Evolutionary conservation across 495 filamentous ascomycete genomes (phyloP), one percentile per base, ranked within the genome.

Genomic region (Pseudoneurospora amorphoporcata): DNA sequence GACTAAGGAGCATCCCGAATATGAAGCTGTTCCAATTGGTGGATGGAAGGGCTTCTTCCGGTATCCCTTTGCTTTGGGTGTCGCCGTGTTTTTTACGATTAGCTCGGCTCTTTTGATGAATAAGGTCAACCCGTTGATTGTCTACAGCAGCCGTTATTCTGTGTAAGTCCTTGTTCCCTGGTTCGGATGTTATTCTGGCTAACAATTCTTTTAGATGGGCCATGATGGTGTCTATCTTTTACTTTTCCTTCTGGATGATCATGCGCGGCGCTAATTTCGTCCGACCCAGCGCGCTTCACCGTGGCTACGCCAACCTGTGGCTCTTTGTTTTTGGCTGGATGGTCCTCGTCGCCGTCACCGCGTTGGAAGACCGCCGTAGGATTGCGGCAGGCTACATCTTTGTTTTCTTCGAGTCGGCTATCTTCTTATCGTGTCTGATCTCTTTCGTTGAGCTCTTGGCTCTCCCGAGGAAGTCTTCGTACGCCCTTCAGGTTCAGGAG

Each of bases 191-290:
- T 37, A 16, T 29, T 53, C 17, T n/a, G 17, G 58, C 79, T 83
- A 71, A 83, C 69, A 16, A 42, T 35, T 8, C 47, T n/a, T 10
- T 14, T n/a, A 86, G 83, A 1, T 92, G 90, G 90, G 89, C 88
- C 71, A 96, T 95, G 91, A 92, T 93, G 87, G 75, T 97, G 3
- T 90, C 91, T 17, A 86, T 91, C 17, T 98, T 93, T 86, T 87
- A 94, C 75, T 89, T 90, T 74, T 74, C 90, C 35, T 90, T 91
- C 35, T 99, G 95, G 95, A 89, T 93, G 69, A 85, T 97, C 70
- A 91, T 94, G 75, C 87, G 91, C 8, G 91, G 93, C 5, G 91
- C 93, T 16, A 92, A 95, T 79, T 91, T 89, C 74, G 88, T 91
- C 7, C 87, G 94, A n/a, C 94, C 95, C 12, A 93, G 91, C 4